Evolutionary conservation across 257 asterid genomes (phyloP).

Genomic region (Solanum pennellii): DNA sequence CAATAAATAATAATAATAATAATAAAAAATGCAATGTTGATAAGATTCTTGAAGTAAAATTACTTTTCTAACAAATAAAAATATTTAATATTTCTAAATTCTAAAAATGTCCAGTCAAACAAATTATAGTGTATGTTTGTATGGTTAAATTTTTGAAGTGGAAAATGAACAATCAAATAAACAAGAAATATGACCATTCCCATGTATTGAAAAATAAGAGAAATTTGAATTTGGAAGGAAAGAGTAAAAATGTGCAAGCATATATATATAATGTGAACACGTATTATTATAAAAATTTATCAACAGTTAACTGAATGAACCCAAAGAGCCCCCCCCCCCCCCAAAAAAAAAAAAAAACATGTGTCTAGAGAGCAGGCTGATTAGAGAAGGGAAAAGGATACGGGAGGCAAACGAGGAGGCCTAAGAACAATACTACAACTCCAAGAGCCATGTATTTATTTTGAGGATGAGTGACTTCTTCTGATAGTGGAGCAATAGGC

Average conservation of each 20-base stretch:
- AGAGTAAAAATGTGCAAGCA: not conserved
- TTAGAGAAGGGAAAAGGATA: constrained; percentile 67
- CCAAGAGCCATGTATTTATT: constrained; percentile 50
- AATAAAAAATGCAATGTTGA: no score
- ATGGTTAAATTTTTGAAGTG: not conserved
- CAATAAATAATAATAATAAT: no score
- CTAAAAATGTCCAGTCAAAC: not conserved
- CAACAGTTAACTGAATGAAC: not conserved
- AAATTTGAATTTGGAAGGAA: not conserved
- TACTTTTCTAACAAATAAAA: not conserved
- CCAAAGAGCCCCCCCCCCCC: not conserved
- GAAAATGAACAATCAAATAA: not conserved
- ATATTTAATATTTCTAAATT: not conserved
- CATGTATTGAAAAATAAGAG: no score
- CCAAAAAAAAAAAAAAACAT: not conserved
- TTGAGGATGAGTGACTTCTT: constrained; percentile 74
- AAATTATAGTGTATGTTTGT: not conserved
- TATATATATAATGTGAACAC: not conserved
- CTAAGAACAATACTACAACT: constrained; percentile 47
- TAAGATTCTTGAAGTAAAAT: not conserved
- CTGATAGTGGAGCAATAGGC: constrained; percentile 79
- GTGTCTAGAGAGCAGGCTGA: constrained; percentile 18
- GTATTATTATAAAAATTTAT: not conserved
- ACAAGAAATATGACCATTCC: not conserved
- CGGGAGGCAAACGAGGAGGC: constrained; percentile 80